phyloP scores from a whole-genome alignment of 169 alveolate genomes.

The Plasmodium relictum region DNA sequence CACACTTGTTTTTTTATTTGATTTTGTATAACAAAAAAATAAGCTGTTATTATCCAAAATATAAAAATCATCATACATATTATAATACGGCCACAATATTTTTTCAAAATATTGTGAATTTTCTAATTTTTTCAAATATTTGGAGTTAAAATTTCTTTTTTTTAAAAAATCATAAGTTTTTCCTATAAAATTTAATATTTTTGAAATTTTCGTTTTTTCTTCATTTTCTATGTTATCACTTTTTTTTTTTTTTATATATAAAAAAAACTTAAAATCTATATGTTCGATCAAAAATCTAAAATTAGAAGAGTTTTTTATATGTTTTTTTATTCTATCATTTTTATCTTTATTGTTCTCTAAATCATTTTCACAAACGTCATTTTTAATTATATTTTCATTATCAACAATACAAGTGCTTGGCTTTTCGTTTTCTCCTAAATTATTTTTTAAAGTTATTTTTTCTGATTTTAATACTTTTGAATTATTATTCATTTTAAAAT shows the following conservation, averaged over 20 bases:
- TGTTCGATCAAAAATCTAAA: slow-evolving; percentile 54
- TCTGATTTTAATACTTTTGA: no score
- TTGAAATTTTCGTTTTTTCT: background rate
- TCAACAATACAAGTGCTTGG: no score
- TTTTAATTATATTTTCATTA: no score
- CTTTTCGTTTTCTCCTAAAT: no score
- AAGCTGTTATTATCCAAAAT: slow-evolving; percentile 22
- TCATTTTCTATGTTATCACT: background rate
- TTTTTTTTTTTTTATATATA: slow-evolving; percentile 8
- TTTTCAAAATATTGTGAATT: slow-evolving; percentile 76
- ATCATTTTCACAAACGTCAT: no score
- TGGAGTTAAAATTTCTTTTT: slow-evolving; percentile 41
- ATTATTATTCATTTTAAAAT: no score
- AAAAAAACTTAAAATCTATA: slow-evolving; percentile 55
- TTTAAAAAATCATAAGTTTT: slow-evolving; percentile 64
- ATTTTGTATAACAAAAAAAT: slow-evolving; percentile 23
- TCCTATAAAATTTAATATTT: slow-evolving; percentile 46
- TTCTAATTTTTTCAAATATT: slow-evolving; percentile 61
- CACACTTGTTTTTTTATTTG: background rate
- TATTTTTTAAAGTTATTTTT: no score
- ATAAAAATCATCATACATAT: slow-evolving; percentile 49
- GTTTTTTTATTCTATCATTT: no score
- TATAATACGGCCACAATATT: slow-evolving; percentile 55
- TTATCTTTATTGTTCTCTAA: no score
- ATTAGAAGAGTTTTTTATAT: no score